Base-by-base conservation (phyloP, 1,284 basidiomycete genomes). In the Afroboletus lepidellus region DNA sequence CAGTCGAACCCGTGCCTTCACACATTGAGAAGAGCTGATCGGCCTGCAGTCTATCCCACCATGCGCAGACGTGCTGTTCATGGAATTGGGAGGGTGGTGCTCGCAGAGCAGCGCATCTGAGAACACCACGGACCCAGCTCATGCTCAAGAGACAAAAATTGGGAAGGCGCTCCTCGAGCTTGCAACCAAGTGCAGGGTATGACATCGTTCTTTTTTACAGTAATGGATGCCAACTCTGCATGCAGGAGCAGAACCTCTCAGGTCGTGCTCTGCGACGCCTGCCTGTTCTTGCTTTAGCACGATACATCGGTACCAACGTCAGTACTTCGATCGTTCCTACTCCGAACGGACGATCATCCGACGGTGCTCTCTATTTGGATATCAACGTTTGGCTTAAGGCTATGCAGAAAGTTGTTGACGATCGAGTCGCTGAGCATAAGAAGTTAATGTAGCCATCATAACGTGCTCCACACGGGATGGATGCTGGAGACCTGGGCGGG, bases 261-360 rank as follows among this genome's bases (percentile, higher is more conserved):
- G 95, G 96, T 16, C 84, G 95, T 42, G 87, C 92, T 3, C 77
- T 99, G 8, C 83, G 96, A 13, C 83, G 93, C 9, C 76, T 99
- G 18, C 96, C 96, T 1, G 90, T 98, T 25, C 79, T 99, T 29
- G 93, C 95, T 1, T 85, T 97, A 53, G 90, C 94, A 3, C 79
- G 84, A 3, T 87, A 94, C 65, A 85, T 95, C 46, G 81, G 83
- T 16, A 70, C 76, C 16, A 77, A 80, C 3, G 60, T 70, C 15
- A 55, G 55, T 21, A 41, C 59, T 15, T 49, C 52, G 5, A 56
- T 36, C 21, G 50, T 54, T 8, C 44, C 54, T 21, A 32, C 56
- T 29, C 44, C 59, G 39, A 54, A 46, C 18, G 45, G 43, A 21
- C 49, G 57, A 38, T 48, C 51, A 18, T 36, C 48, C 25, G 53